phyloP scores from a whole-genome alignment of 441 rosid species.

The Gossypium trilobum region DNA sequence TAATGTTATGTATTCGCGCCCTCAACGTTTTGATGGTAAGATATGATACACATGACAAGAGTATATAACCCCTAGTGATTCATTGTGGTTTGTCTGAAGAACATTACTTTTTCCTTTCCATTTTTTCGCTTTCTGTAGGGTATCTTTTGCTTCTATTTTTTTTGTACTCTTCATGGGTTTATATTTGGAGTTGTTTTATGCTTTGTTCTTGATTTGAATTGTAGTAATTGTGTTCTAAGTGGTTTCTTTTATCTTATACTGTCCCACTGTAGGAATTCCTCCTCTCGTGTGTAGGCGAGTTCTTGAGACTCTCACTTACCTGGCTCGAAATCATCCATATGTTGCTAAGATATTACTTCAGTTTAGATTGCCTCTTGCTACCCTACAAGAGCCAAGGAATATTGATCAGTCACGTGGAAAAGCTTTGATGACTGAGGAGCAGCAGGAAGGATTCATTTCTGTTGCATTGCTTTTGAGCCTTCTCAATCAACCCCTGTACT shows the following conservation, averaged over 20 bases:
- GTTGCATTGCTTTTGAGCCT: constrained; percentile 77
- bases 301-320: constrained; percentile 76
- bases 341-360: constrained; percentile 81
- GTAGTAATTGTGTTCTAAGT: background rate
- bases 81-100: background rate
- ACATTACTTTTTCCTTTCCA: background rate
- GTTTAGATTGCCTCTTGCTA: constrained; percentile 49
- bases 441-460: constrained; percentile 45
- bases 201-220: background rate
- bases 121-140: background rate
- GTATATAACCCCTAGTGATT: background rate
- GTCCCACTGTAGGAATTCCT: constrained; percentile 60
- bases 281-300: constrained; percentile 86
- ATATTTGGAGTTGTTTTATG: background rate
- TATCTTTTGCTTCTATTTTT: background rate
- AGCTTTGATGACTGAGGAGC: constrained; percentile 54
- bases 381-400: constrained; percentile 28
- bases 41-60: background rate
- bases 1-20: constrained; percentile 91
- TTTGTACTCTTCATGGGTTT: background rate
- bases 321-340: constrained; percentile 78
- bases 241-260: background rate
- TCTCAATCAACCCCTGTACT: constrained; percentile 83
- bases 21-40: constrained; percentile 81
- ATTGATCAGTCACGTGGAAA: constrained; percentile 55